phyloP scores from a whole-genome alignment of 2,329 filamentous ascomycete genomes.

The Penicillium glabrum region DNA sequence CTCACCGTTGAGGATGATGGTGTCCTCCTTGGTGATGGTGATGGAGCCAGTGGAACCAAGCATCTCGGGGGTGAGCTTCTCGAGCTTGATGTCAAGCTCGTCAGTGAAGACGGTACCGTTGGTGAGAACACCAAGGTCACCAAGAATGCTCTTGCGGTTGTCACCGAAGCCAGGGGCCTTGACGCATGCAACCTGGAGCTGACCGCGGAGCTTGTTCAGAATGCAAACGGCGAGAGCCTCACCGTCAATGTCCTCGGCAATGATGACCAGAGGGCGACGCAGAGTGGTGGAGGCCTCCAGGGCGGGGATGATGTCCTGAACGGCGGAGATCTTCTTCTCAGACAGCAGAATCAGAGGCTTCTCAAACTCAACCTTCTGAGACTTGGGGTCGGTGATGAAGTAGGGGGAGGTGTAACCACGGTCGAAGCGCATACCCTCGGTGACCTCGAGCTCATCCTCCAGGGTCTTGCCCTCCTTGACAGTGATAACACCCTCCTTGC shows the following conservation, averaged over 20 bases:
- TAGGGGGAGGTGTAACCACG: slow-evolving; percentile 97
- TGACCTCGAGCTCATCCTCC: slow-evolving; percentile 95
- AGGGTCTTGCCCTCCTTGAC: slow-evolving; percentile 99
- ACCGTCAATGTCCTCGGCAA: slow-evolving; percentile 98
- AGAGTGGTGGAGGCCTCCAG: slow-evolving; percentile 95
- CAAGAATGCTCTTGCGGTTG: slow-evolving; percentile 99
- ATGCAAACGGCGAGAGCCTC: slow-evolving; percentile 99
- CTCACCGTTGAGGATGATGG: slow-evolving; percentile 95
- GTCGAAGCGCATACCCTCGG: slow-evolving; percentile 99
- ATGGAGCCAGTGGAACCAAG: slow-evolving; percentile 96
- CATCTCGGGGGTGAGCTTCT: slow-evolving; percentile 95
- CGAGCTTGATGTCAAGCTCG: slow-evolving; percentile 97
- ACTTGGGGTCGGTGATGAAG: slow-evolving; percentile 99
- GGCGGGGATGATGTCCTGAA: slow-evolving; percentile 97
- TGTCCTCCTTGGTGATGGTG: slow-evolving; percentile 99
- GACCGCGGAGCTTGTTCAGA: slow-evolving; percentile 99
- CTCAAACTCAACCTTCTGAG: slow-evolving; percentile 99
- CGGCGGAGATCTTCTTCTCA: slow-evolving; percentile 99
- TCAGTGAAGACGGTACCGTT: slow-evolving; percentile 98
- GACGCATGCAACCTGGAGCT: slow-evolving; percentile 96
- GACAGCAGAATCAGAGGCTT: slow-evolving; percentile 98
- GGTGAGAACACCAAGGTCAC: slow-evolving; percentile 92
- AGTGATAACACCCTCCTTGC: slow-evolving; percentile 99
- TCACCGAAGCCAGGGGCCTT: slow-evolving; percentile 99
- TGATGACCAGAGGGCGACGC: slow-evolving; percentile 94